These are phyloP conservation scores for Zygotorulaspora chibaensis DNA, from an alignment of 805 yeast genomes.

Conservation along the genomic window DNA sequence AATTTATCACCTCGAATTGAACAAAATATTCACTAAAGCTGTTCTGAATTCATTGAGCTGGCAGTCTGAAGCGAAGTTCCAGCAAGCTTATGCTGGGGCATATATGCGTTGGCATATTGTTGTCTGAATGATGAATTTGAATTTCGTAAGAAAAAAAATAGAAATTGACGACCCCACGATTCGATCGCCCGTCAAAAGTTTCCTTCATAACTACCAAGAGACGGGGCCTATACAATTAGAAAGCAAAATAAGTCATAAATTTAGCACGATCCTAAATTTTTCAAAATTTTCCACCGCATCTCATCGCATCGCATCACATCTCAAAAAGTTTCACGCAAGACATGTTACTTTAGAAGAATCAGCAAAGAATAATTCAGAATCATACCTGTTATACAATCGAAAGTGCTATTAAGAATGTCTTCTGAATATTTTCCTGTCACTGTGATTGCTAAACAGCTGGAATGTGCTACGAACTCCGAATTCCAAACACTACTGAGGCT, in stretches of 20 bases:
- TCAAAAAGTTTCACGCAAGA: too few relatives aligned
- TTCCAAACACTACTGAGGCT: constrained; percentile 28
- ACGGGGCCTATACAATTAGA: background rate
- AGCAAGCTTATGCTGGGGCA: too few relatives aligned
- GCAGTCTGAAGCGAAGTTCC: too few relatives aligned
- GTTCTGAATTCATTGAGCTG: too few relatives aligned
- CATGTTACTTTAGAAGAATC: too few relatives aligned
- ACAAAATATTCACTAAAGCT: too few relatives aligned
- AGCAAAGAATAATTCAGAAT: too few relatives aligned
- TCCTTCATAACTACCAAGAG: background rate
- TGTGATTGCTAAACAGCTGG: constrained; percentile 27
- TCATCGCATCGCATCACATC: constrained; percentile 9
- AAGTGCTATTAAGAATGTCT: constrained; percentile 2
- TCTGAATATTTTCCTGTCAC: constrained; percentile 23
- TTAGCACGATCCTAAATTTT: background rate
- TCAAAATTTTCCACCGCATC: constrained; percentile 2
- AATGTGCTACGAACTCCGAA: constrained; percentile 26
- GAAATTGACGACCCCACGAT: background rate
- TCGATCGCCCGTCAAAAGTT: background rate
- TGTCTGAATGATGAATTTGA: too few relatives aligned
- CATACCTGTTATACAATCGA: background rate
- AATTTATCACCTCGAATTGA: background rate
- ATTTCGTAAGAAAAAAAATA: too few relatives aligned
- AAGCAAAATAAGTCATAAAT: background rate
- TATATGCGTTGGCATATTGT: too few relatives aligned